Percentiles rank a stretch among this genome's conserved stretches.
These are phyloP conservation scores for Sugiyamaella mastotermitis DNA, from an alignment of 805 yeast genomes.

Conservation along the genomic window DNA sequence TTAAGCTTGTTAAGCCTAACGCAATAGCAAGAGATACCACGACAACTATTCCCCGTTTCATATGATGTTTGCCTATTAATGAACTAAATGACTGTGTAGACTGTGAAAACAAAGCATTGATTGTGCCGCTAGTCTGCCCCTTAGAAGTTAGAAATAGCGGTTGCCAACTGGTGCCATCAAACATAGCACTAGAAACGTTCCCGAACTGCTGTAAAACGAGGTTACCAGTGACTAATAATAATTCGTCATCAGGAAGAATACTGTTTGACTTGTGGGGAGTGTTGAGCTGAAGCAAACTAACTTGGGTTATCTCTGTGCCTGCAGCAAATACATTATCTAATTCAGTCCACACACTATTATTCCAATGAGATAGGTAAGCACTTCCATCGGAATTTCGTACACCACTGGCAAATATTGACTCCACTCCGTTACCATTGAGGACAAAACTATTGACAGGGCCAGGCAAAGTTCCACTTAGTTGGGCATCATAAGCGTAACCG, in stretches of 20 bases:
- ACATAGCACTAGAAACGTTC: conserved; percentile 53
- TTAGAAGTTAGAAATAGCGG: conserved; percentile 48
- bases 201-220: conserved; percentile 49
- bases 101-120: conserved; percentile 30
- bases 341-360: conserved; percentile 44
- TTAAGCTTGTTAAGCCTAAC: conserved; percentile 41
- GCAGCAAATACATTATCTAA: conserved; percentile 34
- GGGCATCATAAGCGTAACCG: conserved; percentile 21
- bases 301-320: conserved; percentile 39
- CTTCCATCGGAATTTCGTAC: conserved; percentile 27
- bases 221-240: conserved; percentile 54
- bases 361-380: conserved; percentile 35
- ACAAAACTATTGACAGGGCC: conserved; percentile 26
- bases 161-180: conserved; percentile 59
- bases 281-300: conserved; percentile 37
- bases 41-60: conserved; percentile 58
- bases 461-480: conserved; percentile 19
- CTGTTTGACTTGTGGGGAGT: conserved; percentile 26
- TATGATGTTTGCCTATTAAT: conserved; percentile 19
- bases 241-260: conserved; percentile 37
- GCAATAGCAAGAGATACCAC: conserved; percentile 65
- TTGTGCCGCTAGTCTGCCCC: conserved; percentile 21
- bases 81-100: conserved; percentile 18
- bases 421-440: conserved; percentile 33
- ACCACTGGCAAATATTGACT: conserved; percentile 40